Evolutionary conservation across 2,329 filamentous ascomycete species (phyloP), one percentile per base, ranked within the genome.

Genomic region (Apiospora hydei): DNA sequence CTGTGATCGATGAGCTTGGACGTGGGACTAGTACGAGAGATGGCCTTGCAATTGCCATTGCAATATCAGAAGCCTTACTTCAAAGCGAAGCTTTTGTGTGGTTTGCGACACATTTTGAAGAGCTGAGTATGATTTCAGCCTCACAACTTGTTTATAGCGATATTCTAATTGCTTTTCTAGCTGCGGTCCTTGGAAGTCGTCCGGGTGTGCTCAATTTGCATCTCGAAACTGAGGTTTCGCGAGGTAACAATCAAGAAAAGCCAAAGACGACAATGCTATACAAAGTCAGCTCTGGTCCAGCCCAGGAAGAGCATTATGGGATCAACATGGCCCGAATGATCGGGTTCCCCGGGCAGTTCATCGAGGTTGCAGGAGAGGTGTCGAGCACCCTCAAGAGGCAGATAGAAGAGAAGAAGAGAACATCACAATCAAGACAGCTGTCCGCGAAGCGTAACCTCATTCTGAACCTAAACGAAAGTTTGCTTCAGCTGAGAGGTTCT

Each of bases 81-180:
- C 89, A 95, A 72, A 96, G 90, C 76, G 88, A 90, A 73, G 92
- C 95, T 0, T 87, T 94, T 0, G 90, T 98, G 0, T 98, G 94
- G 91, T 99, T 99, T 82, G 94, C 93, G 1, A 98, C 96, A 0
- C 97, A 99, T 79, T 99, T 98, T 79, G 87, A 89, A 47, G 94
- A 98, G 73, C 86, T 99, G 2, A 82, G 87, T 88, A 80, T 74
- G 83, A 21, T 21, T 18, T n/a, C 18, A 46, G 14, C n/a, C 51
- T 66, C 30, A 69, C 26, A 4, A 10, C 30, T 30, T 41, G 8
- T 30, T n/a, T 4, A 41, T 38, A 8, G 14, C 16, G 26, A 38
- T 10, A n/a, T 43, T 7, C 8, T 53, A 87, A 64, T 38, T 3
- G 1, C 41, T n/a, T 41, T n/a, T 41, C 57, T 64, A 64, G 92